phyloP scores from a whole-genome alignment of 2,329 filamentous ascomycete species.

The Diatrype stigma region DNA sequence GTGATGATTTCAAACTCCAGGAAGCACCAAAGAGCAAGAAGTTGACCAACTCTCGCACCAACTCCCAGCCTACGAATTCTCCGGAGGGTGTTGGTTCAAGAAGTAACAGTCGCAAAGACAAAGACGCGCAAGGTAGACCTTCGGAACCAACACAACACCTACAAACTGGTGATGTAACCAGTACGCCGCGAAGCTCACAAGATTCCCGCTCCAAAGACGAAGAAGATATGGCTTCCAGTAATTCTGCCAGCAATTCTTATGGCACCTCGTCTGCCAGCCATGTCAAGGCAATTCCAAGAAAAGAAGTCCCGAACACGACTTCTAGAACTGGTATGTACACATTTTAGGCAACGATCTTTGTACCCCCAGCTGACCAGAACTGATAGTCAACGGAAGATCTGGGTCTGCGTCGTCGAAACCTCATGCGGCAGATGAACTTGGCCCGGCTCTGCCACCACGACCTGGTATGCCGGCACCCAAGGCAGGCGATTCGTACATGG shows the following conservation, averaged over 20 bases:
- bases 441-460: constrained; percentile 22
- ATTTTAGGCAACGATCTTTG: constrained; percentile 4
- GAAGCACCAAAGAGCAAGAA: constrained; percentile 69
- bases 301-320: constrained; percentile 51
- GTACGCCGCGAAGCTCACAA: constrained; percentile 51
- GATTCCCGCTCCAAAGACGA: constrained; percentile 57
- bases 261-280: constrained; percentile 33
- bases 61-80: constrained; percentile 38
- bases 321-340: constrained; percentile 40
- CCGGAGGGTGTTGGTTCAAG: constrained; percentile 34
- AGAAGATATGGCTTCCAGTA: constrained; percentile 42
- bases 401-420: constrained; percentile 9
- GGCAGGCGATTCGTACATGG: constrained; percentile 51
- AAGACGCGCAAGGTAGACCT: constrained; percentile 21
- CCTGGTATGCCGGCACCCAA: constrained; percentile 34
- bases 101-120: constrained; percentile 36
- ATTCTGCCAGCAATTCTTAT: constrained; percentile 43
- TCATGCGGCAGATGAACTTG: constrained; percentile 20
- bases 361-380: constrained; percentile 12
- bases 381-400: constrained; percentile 30
- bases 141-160: constrained; percentile 31
- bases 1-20: constrained; percentile 71
- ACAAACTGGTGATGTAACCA: constrained; percentile 30
- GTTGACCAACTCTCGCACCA: constrained; percentile 35
- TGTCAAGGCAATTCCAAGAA: constrained; percentile 55